Base-by-base conservation (phyloP, 306 rosid genomes). In the Cicer judaicum region DNA sequence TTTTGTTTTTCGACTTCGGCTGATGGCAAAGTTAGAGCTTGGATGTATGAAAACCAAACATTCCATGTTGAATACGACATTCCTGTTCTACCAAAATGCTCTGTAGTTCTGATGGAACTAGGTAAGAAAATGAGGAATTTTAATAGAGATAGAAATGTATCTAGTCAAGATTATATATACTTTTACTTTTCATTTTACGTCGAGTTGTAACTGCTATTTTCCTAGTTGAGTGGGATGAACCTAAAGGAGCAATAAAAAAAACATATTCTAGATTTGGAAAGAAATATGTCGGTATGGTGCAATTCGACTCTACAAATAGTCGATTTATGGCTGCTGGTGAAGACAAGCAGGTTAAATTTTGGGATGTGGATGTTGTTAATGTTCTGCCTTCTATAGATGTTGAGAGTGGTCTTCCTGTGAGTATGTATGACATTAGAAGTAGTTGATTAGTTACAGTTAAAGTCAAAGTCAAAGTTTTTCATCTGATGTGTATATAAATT, bases 211-310 rank as follows among this genome's bases (percentile, higher is more conserved):
- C 41, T 77, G 1, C 38, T 12, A 24, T 2, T 11, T 85, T 67
- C 81, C 88, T 93, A 18, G 98, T 91, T 70, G 97, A 93, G 82
- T 93, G 98, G 97, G 85, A 83, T 67, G 90, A 89, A 82, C 76
- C 81, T 71, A 93, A 90, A 78, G 97, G 95, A 71, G 24, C 24
- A 21, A 2, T 21, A 21, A 21, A 21, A 21, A 21, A 0, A 21
- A 21, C 24, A 21, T 21, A 21, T 21, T 21, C 24, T 21, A 0
- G 24, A 21, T 21, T 21, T 21, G 24, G 2, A 21, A 21, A 21
- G 24, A 21, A 21, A 21, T 21, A 21, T 2, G 24, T 21, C 2
- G 24, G 21, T 21, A 21, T 2, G 24, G 2, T 21, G 24, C 24
- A 21, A 21, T 21, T 21, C 24, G 96, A 89, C 78, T 82, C 86